phyloP scores from a whole-genome alignment of 176 grass and related monocot species.

The Ampelocalamus luodianensis region DNA sequence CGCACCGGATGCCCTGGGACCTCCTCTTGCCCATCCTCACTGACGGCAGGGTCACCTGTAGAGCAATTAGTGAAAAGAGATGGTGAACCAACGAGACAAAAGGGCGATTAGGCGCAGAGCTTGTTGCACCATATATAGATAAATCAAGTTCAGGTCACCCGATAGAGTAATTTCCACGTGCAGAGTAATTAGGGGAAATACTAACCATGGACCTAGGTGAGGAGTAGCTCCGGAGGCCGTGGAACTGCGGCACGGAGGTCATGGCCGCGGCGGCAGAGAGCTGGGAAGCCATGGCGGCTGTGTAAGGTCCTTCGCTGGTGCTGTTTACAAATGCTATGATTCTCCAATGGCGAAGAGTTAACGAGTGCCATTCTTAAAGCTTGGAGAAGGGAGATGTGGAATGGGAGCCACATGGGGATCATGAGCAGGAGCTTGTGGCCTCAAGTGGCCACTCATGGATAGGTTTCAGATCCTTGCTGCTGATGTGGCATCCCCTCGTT shows the following conservation, averaged over 20 bases:
- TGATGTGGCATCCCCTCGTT: conserved; percentile 69
- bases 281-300: conserved; percentile 68
- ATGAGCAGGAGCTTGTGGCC: conserved; percentile 65
- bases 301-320: background rate
- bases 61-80: background rate
- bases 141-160: no score
- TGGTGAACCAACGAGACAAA: background rate
- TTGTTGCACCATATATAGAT: background rate
- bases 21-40: conserved; percentile 49
- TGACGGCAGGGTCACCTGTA: conserved; percentile 52
- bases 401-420: conserved; percentile 57
- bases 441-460: conserved; percentile 55
- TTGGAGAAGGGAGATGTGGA: background rate
- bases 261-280: conserved; percentile 63
- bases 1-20: conserved; percentile 73
- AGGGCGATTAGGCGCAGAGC: background rate
- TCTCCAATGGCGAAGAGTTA: background rate
- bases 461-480: conserved; percentile 61
- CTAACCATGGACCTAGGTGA: conserved; percentile 58
- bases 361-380: conserved; percentile 53
- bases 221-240: conserved; percentile 57
- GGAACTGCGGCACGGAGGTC: conserved; percentile 64
- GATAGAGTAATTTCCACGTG: no score
- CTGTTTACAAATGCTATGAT: background rate
- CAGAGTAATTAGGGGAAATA: no score